Evolutionary conservation across 2,329 filamentous ascomycete genomes (phyloP).

Genomic region (Claviceps spartinae): DNA sequence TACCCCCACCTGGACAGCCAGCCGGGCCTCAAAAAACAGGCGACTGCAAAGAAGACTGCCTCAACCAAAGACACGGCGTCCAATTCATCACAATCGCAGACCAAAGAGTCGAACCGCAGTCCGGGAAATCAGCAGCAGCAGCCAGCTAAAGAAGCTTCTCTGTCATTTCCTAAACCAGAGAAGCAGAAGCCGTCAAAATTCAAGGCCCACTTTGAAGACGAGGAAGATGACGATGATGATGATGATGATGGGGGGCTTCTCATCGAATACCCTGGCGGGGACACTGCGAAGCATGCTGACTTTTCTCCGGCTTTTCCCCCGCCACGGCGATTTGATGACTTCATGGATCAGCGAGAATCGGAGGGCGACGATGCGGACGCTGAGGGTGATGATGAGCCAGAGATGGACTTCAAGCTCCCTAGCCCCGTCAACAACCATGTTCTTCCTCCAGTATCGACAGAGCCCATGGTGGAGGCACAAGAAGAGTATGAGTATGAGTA

Average conservation of each 20-base stretch:
- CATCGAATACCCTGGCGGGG: constrained; percentile 46
- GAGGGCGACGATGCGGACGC: constrained; percentile 32
- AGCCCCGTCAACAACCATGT: constrained; percentile 37
- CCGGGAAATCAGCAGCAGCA: constrained; percentile 23
- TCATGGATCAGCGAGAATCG: constrained; percentile 32
- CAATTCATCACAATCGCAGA: constrained; percentile 3
- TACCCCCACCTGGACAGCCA: constrained; percentile 48
- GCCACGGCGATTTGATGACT: constrained; percentile 39
- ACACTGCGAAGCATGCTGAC: constrained; percentile 23
- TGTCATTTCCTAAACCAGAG: constrained; percentile 20
- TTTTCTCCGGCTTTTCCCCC: constrained; percentile 37
- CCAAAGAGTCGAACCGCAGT: constrained; percentile 14
- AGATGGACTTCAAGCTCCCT: constrained; percentile 37
- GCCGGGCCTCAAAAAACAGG: constrained; percentile 13
- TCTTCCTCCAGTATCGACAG: constrained; percentile 5
- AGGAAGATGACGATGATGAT: constrained; percentile 40
- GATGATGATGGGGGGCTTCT: constrained; percentile 39
- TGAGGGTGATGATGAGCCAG: constrained; percentile 34
- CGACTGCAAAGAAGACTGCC: constrained; percentile 13
- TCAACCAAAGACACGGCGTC: constrained; percentile 9
- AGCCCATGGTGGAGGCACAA: constrained; percentile 12
- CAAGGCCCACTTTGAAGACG: constrained; percentile 22
- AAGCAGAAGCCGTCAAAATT: constrained; percentile 21
- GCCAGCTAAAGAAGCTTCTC: constrained; percentile 21
- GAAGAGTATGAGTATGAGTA: not conserved